These are phyloP conservation scores for Monosporascus sp. DNA, from an alignment of 2,329 filamentous ascomycete genomes.

Conservation along the genomic window DNA sequence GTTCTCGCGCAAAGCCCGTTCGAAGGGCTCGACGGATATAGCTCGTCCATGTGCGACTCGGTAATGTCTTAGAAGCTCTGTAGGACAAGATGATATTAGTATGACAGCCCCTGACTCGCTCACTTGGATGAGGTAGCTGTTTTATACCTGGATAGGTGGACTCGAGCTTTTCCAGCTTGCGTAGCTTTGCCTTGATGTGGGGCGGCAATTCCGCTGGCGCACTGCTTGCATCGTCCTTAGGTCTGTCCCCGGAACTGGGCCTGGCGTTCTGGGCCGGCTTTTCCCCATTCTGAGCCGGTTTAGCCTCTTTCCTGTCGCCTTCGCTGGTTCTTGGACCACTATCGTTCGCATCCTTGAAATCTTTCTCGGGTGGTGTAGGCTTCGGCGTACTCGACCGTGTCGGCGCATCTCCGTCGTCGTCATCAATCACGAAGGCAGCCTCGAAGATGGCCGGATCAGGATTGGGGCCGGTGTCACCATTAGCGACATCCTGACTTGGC, in stretches of 20 bases:
- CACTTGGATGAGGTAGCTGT: neutral
- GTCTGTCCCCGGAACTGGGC: conserved; percentile 15
- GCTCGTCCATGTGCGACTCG: conserved; percentile 83
- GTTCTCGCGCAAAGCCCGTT: conserved; percentile 83
- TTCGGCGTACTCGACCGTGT: conserved; percentile 57
- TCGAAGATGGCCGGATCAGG: conserved; percentile 87
- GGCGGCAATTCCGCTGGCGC: conserved; percentile 55
- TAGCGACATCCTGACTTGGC: conserved; percentile 28
- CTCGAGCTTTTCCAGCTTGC: conserved; percentile 87
- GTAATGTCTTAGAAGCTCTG: conserved; percentile 87
- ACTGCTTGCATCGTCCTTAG: conserved; percentile 11
- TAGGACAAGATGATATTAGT: conserved; percentile 2
- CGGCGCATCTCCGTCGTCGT: conserved; percentile 72
- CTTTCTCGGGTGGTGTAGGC: conserved; percentile 31
- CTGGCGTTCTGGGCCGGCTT: conserved; percentile 2
- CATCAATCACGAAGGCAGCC: conserved; percentile 78
- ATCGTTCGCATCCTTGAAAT: conserved; percentile 14
- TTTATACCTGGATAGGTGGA: conserved; percentile 72
- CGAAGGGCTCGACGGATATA: conserved; percentile 85
- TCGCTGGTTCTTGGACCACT: conserved; percentile 1
- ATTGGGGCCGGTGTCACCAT: conserved; percentile 40
- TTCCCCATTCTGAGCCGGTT: conserved; percentile 5
- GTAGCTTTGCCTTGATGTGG: conserved; percentile 69
- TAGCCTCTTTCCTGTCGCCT: conserved; percentile 11
- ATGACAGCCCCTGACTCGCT: neutral